Percentiles rank a stretch among this genome's conserved stretches.
phyloP scores from a whole-genome alignment of 768 basidiomycete species.

The Leccinum rimulosum region DNA sequence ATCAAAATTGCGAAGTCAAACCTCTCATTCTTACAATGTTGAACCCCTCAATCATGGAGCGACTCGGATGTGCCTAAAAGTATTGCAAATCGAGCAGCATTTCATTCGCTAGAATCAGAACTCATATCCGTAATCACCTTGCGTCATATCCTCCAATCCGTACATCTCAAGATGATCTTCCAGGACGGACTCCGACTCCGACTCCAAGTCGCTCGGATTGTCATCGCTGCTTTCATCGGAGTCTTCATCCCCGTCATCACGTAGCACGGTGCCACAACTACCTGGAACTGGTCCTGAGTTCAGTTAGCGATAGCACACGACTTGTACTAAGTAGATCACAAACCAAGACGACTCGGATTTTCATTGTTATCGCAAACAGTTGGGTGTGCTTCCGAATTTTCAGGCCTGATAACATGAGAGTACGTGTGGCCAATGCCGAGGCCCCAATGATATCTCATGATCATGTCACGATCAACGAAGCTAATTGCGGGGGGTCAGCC shows the following conservation, averaged over 20 bases:
- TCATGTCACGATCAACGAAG: not conserved
- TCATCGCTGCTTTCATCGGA: not conserved
- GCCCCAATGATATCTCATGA: not conserved
- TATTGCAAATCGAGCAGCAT: not conserved
- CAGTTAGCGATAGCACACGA: not conserved
- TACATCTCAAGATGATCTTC: not conserved
- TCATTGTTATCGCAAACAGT: not conserved
- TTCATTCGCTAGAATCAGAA: not conserved
- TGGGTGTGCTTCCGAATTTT: not conserved
- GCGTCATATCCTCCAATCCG: not conserved
- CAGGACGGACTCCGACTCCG: not conserved
- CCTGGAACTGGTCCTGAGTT: not conserved
- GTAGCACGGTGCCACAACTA: not conserved
- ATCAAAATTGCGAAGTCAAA: constrained; percentile 34
- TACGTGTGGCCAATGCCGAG: not conserved
- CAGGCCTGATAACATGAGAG: not conserved
- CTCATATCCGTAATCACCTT: not conserved
- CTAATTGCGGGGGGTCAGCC: not conserved
- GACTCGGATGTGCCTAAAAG: no score
- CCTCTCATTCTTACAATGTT: no score
- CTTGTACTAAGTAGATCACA: not conserved
- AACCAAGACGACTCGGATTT: not conserved
- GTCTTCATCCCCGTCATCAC: not conserved
- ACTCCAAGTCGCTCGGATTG: not conserved
- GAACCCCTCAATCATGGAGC: no score